Evolutionary conservation across 768 basidiomycete species (phyloP).

Genomic region (Lactarius vividus): DNA sequence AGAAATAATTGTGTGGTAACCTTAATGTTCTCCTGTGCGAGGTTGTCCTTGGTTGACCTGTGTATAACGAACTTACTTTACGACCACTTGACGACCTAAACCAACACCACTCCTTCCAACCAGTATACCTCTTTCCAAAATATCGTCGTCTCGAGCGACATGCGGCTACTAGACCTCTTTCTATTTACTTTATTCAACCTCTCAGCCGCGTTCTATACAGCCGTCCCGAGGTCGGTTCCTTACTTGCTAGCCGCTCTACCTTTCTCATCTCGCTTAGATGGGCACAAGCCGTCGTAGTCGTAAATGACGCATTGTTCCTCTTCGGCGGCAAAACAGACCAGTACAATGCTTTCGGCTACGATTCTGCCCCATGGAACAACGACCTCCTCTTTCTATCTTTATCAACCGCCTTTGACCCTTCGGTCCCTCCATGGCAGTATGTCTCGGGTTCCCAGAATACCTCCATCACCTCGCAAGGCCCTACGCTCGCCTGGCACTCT

Average conservation of each 20-base stretch:
- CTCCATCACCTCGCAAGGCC: constrained; percentile 47
- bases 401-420: constrained; percentile 52
- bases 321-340: constrained; percentile 82
- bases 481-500: constrained; percentile 76
- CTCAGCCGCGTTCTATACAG: constrained; percentile 2
- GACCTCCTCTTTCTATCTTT: constrained; percentile 72
- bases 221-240: constrained; percentile 8
- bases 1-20: background rate
- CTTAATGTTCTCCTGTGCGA: background rate
- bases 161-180: background rate
- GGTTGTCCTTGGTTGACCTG: background rate
- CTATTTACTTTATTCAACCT: constrained; percentile 1
- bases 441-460: constrained; percentile 45
- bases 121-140: background rate
- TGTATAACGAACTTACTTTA: background rate
- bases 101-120: background rate
- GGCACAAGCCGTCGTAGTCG: constrained; percentile 69
- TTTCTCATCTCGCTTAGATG: constrained; percentile 50
- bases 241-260: background rate
- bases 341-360: constrained; percentile 66
- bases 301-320: constrained; percentile 61
- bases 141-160: background rate
- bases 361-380: constrained; percentile 66
- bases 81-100: constrained; percentile 12
- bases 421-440: constrained; percentile 67